Evolutionary conservation across 2,329 filamentous ascomycete genomes (phyloP).

Genomic region (Sclerotinia trifoliorum): DNA sequence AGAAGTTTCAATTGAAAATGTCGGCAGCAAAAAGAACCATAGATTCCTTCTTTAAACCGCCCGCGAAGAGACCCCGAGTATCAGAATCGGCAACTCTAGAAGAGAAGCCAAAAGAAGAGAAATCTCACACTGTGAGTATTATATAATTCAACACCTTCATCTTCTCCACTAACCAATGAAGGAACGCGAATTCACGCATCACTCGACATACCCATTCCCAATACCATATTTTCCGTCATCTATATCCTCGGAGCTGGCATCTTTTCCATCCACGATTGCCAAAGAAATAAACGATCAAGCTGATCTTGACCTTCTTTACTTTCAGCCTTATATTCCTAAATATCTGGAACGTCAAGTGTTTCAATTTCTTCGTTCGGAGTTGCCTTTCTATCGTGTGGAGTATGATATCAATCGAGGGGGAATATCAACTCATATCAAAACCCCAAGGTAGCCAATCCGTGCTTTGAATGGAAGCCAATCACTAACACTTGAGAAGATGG

Average conservation of each 20-base stretch:
- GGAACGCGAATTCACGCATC: constrained; percentile 39
- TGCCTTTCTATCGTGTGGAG: constrained; percentile 74
- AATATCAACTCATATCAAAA: constrained; percentile 59
- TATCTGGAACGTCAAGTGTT: constrained; percentile 60
- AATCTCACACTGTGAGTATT: constrained; percentile 1
- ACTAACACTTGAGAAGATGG: constrained; percentile 54
- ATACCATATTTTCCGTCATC: constrained; percentile 47
- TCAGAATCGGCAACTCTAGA: constrained; percentile 23
- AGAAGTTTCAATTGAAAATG: constrained; percentile 26
- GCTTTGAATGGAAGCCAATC: constrained; percentile 23
- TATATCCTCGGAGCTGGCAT: constrained; percentile 44
- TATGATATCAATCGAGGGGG: constrained; percentile 69
- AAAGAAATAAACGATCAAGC: constrained; percentile 62
- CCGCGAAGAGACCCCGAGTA: constrained; percentile 44
- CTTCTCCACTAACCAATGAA: constrained; percentile 17
- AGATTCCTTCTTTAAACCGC: constrained; percentile 64
- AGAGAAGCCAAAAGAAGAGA: neutral
- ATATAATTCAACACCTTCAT: neutral
- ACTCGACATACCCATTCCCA: constrained; percentile 51
- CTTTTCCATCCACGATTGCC: constrained; percentile 53
- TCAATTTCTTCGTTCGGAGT: constrained; percentile 64
- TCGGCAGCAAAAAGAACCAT: constrained; percentile 59
- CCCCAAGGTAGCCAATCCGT: constrained; percentile 44
- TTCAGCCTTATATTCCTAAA: constrained; percentile 67
- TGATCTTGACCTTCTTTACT: constrained; percentile 73